A percentile compares a stretch with the other conserved stretches of the same genome.
Evolutionary conservation across 2,329 filamentous ascomycete genomes (phyloP).

Genomic region (Clonostachys solani): DNA sequence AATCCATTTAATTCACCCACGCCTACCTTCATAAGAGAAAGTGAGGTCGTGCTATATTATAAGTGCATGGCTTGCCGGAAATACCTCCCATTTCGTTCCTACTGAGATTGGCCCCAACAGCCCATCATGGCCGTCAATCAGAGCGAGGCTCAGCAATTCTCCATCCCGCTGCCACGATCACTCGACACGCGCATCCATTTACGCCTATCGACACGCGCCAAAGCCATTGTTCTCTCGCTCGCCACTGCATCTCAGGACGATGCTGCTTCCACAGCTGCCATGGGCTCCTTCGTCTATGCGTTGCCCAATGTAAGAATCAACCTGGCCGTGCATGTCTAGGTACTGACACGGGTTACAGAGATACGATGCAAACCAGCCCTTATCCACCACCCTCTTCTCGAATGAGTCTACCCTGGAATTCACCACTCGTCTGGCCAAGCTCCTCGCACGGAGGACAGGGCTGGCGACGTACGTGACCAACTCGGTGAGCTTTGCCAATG

Average conservation of each 20-base stretch:
- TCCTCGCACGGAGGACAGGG: slow-evolving; percentile 68
- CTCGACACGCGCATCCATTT: slow-evolving; percentile 58
- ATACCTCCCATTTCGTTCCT: too few species aligned
- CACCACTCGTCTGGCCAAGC: slow-evolving; percentile 76
- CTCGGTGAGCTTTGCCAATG: slow-evolving; percentile 72
- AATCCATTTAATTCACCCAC: too few species aligned
- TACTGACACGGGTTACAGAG: slow-evolving; percentile 23
- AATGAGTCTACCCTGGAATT: slow-evolving; percentile 79
- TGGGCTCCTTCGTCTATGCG: slow-evolving; percentile 92
- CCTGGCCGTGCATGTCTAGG: background rate
- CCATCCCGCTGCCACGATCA: slow-evolving; percentile 55
- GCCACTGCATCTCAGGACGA: slow-evolving; percentile 54
- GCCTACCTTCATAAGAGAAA: too few species aligned
- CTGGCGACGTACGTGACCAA: slow-evolving; percentile 88
- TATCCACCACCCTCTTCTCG: slow-evolving; percentile 77
- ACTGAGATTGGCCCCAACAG: too few species aligned
- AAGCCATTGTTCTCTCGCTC: slow-evolving; percentile 56
- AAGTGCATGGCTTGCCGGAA: too few species aligned
- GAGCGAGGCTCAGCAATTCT: slow-evolving; percentile 34
- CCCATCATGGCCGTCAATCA: background rate
- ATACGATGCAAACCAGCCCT: slow-evolving; percentile 53
- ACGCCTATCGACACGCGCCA: slow-evolving; percentile 52
- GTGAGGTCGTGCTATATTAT: too few species aligned
- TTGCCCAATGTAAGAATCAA: slow-evolving; percentile 71
- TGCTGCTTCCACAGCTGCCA: slow-evolving; percentile 40